phyloP scores from a whole-genome alignment of 1,139 yeast species.

The Candida albicans region DNA sequence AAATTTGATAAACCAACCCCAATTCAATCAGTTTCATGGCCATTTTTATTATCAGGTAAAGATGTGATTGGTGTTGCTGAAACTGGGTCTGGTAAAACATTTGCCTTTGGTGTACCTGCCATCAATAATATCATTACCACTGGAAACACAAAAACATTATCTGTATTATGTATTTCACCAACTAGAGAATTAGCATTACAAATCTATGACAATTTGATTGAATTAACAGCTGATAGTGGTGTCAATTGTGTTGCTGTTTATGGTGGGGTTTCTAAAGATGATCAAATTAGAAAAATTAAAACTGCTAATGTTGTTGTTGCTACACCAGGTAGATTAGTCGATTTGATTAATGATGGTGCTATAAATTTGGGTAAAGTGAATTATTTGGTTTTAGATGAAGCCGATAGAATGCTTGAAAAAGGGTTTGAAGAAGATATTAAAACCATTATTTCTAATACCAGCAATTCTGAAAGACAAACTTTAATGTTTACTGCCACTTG shows the following conservation, averaged over 20 bases:
- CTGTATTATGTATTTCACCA: conserved; percentile 87
- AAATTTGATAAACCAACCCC: conserved; percentile 92
- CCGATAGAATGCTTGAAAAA: conserved; percentile 94
- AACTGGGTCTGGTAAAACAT: conserved; percentile 97
- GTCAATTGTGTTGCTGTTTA: conserved; percentile 82
- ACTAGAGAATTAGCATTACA: conserved; percentile 97
- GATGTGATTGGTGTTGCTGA: conserved; percentile 98
- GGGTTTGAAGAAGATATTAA: conserved; percentile 98
- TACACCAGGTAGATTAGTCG: conserved; percentile 95
- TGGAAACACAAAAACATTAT: conserved; percentile 49
- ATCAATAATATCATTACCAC: conserved; percentile 59
- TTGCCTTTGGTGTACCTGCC: conserved; percentile 99
- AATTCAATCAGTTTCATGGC: conserved; percentile 97
- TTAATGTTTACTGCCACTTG: conserved; percentile 89
- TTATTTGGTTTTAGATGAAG: conserved; percentile 91
- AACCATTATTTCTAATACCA: conserved; percentile 63
- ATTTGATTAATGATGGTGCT: conserved; percentile 85
- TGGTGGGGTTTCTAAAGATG: conserved; percentile 97
- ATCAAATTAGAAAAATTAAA: conserved; percentile 69
- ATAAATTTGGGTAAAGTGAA: conserved; percentile 67
- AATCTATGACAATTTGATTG: conserved; percentile 78
- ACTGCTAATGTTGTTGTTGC: conserved; percentile 76
- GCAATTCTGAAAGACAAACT: conserved; percentile 61
- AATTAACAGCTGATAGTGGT: conserved; percentile 60
- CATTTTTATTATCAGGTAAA: conserved; percentile 72